Percentiles rank a stretch among this genome's conserved stretches.
Evolutionary conservation across 2,329 filamentous ascomycete species (phyloP).

Genomic region (Pyrenophora tritici-repentis): DNA sequence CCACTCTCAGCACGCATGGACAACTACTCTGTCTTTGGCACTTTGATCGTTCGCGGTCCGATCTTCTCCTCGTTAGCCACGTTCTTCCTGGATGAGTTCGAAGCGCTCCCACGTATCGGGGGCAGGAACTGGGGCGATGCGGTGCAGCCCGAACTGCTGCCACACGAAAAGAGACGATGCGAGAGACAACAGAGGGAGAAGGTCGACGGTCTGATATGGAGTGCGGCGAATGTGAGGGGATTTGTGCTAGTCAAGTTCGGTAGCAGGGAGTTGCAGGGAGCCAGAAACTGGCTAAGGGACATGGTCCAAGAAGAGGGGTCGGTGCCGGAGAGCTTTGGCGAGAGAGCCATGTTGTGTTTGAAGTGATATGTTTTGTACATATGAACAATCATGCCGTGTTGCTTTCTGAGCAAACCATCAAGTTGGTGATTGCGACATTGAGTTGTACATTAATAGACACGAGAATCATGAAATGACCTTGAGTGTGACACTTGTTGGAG

Average conservation of each 20-base stretch:
- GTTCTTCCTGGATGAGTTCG: constrained; percentile 82
- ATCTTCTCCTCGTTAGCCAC: constrained; percentile 67
- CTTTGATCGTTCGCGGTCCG: constrained; percentile 78
- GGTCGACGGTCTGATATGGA: constrained; percentile 43
- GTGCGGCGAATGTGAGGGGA: constrained; percentile 51
- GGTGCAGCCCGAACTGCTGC: constrained; percentile 44
- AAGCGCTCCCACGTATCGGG: constrained; percentile 77
- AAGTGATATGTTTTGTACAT: constrained; percentile 22
- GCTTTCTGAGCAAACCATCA: no score
- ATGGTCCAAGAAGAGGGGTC: constrained; percentile 78
- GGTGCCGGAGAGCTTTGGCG: constrained; percentile 73
- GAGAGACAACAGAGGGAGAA: constrained; percentile 63
- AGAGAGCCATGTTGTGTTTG: constrained; percentile 75
- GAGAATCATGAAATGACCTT: no score
- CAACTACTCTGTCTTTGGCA: constrained; percentile 77
- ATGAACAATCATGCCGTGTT: no score
- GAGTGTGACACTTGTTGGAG: no score
- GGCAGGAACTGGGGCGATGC: constrained; percentile 71
- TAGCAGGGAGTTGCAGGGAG: constrained; percentile 78
- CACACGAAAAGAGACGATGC: constrained; percentile 56
- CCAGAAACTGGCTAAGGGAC: constrained; percentile 75
- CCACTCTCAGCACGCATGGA: constrained; percentile 65
- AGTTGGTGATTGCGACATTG: no score
- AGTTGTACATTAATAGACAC: no score
- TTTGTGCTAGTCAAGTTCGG: constrained; percentile 93